Evolutionary conservation across 1,139 yeast species (phyloP).

Genomic region (Yamadazyma buinensis): DNA sequence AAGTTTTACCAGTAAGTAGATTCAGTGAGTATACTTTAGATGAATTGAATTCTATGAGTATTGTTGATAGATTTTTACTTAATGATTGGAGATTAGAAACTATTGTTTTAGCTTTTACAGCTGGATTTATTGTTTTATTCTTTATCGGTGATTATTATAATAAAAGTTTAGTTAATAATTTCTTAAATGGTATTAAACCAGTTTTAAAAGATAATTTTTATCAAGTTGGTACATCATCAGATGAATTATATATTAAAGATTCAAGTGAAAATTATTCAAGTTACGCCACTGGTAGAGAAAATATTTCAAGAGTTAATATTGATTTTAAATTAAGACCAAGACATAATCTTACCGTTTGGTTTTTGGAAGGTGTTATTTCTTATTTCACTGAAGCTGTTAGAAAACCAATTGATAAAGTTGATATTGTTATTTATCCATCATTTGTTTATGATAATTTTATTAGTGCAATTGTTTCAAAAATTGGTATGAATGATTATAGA

Average conservation of each 20-base stretch:
- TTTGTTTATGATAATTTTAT: slow-evolving; percentile 64
- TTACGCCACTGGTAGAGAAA: slow-evolving; percentile 86
- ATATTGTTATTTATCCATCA: slow-evolving; percentile 59
- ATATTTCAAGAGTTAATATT: slow-evolving; percentile 61
- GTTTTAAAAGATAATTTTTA: slow-evolving; percentile 64
- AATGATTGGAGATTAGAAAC: slow-evolving; percentile 79
- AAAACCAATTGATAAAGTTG: slow-evolving; percentile 59
- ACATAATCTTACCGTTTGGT: slow-evolving; percentile 69
- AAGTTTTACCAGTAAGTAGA: too few species aligned
- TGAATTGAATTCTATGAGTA: slow-evolving; percentile 47
- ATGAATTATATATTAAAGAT: slow-evolving; percentile 57
- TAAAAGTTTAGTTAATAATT: slow-evolving; percentile 47
- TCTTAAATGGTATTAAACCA: slow-evolving; percentile 42
- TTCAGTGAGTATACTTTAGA: slow-evolving; percentile 42
- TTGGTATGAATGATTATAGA: slow-evolving; percentile 75
- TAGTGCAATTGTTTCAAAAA: slow-evolving; percentile 81
- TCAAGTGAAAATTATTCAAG: slow-evolving; percentile 67
- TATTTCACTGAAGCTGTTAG: slow-evolving; percentile 48
- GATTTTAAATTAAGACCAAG: slow-evolving; percentile 71
- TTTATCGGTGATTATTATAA: slow-evolving; percentile 60
- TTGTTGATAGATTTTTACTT: slow-evolving; percentile 46
- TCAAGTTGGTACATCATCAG: slow-evolving; percentile 69
- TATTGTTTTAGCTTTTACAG: slow-evolving; percentile 49
- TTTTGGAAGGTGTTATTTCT: slow-evolving; percentile 53
- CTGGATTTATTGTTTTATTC: slow-evolving; percentile 43